Conservation (phyloP, 345 rosid genomes). For the Durio zibethinus region DNA sequence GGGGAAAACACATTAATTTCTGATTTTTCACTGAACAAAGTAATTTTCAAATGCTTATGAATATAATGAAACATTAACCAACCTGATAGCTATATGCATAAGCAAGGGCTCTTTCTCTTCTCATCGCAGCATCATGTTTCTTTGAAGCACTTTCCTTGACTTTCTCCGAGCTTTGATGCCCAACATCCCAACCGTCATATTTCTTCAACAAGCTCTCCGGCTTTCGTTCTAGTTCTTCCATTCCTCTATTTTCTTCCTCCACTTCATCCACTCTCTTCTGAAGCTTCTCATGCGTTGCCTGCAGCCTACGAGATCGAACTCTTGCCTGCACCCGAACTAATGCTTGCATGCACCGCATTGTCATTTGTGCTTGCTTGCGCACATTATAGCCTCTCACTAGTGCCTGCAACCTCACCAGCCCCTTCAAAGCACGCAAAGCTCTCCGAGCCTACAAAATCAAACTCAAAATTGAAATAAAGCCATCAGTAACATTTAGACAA, state of each 20-base stretch:
- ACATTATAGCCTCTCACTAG: conserved; percentile 95
- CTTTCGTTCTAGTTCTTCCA: conserved; percentile 22
- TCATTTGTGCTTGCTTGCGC: conserved; percentile 93
- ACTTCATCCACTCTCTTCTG: conserved; percentile 30
- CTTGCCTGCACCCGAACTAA: conserved; percentile 92
- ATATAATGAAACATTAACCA: not conserved
- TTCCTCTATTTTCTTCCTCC: conserved; percentile 13
- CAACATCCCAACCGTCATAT: conserved; percentile 36
- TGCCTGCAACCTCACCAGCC: conserved; percentile 92
- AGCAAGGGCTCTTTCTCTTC: conserved; percentile 89
- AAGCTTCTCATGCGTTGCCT: conserved; percentile 50
- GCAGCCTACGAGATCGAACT: conserved; percentile 77
- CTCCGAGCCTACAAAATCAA: conserved; percentile 63
- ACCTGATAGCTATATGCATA: conserved; percentile 91
- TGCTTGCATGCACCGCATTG: conserved; percentile 98
- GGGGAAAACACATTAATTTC: not conserved
- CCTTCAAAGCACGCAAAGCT: conserved; percentile 87
- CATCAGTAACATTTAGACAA: not conserved
- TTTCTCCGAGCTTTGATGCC: conserved; percentile 39
- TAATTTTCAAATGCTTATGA: not conserved
- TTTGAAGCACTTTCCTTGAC: conserved; percentile 40
- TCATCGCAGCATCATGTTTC: conserved; percentile 56
- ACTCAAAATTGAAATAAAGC: not conserved
- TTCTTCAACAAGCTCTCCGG: conserved; percentile 33
- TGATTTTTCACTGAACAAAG: not conserved